These are phyloP conservation scores for Ramularia endophylla DNA, from an alignment of 2,329 filamentous ascomycete genomes.

Conservation along the genomic window DNA sequence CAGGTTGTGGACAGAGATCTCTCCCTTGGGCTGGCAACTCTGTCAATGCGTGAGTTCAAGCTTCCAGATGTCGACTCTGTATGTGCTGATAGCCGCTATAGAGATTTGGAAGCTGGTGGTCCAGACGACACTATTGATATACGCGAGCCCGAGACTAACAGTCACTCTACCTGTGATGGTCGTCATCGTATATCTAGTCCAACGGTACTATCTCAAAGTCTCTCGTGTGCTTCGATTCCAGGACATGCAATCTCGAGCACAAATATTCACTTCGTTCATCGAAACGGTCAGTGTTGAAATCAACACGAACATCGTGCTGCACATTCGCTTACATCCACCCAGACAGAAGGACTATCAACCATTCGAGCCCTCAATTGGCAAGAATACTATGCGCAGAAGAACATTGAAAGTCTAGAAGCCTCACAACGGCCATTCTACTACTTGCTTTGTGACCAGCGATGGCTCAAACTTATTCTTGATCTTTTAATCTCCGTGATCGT, in stretches of 20 bases:
- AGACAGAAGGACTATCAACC: conserved; percentile 4
- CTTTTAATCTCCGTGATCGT: conserved; percentile 16
- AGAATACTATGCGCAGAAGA: neutral
- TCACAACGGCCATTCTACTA: conserved; percentile 33
- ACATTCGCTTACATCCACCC: neutral
- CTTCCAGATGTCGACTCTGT: no score
- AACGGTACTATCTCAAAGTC: conserved; percentile 43
- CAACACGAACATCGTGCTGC: neutral
- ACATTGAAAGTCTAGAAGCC: conserved; percentile 1
- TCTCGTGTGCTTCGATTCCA: conserved; percentile 46
- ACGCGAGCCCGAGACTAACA: conserved; percentile 19
- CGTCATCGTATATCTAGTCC: conserved; percentile 34
- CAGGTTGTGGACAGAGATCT: conserved; percentile 3
- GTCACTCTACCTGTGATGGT: conserved; percentile 33
- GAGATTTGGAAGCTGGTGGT: conserved; percentile 3
- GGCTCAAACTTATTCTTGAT: conserved; percentile 39
- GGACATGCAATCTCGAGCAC: conserved; percentile 48
- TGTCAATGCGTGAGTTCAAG: no score
- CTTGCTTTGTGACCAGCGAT: conserved; percentile 40
- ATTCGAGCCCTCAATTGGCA: conserved; percentile 4
- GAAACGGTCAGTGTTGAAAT: neutral
- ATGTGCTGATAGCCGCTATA: neutral
- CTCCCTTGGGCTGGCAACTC: neutral
- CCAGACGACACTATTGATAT: conserved; percentile 1
- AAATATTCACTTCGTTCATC: conserved; percentile 38